Base-by-base conservation (phyloP, 768 basidiomycete species). In the Gyrodon lividus region DNA sequence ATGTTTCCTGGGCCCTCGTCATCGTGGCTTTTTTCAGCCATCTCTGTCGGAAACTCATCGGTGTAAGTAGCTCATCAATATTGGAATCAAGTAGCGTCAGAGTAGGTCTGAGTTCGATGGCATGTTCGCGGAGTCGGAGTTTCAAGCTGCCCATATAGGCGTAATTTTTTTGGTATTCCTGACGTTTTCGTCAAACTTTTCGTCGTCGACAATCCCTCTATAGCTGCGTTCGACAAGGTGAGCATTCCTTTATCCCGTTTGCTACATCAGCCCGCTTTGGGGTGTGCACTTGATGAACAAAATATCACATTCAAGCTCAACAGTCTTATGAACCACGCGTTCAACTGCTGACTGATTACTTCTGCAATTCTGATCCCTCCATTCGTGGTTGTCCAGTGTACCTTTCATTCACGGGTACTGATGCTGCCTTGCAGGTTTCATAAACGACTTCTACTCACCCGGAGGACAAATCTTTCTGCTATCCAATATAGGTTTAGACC, bases 281-380 rank as follows among this genome's bases (percentile, higher is more conserved):
- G 4, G 5, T 17, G 14, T 40, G 23, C 14, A 38, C 39, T 57
- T 71, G 74, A 75, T 75, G 75, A 75, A 64, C 41, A 53, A 57
- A 52, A 66, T 38, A 65, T 70, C 71, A 72, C 70, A 73, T 72
- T 73, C 74, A 74, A 76, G 72, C 74, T 75, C 74, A 75, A 75
- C 74, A 75, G 73, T 75, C 74, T 69, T 61, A 75, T 74, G 73
- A 68, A 63, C 65, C 13, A 38, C 13, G 5, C 30, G 61, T 72
- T 71, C 74, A 73, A 43, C 53, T 76, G 73, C 72, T 72, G 74
- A 76, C 52, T 54, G 26, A 50, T 60, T 66, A 60, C 66, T 60
- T 68, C 75, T 75, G 72, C 74, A 75, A 74, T 76, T 70, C 75
- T 75, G 74, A 76, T 46, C 31, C 24, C 19, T 55, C 39, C 6